Percentiles rank a stretch among this genome's conserved stretches.
phyloP scores from a whole-genome alignment of 2,329 filamentous ascomycete genomes.

The Hansfordia pulvinata region DNA sequence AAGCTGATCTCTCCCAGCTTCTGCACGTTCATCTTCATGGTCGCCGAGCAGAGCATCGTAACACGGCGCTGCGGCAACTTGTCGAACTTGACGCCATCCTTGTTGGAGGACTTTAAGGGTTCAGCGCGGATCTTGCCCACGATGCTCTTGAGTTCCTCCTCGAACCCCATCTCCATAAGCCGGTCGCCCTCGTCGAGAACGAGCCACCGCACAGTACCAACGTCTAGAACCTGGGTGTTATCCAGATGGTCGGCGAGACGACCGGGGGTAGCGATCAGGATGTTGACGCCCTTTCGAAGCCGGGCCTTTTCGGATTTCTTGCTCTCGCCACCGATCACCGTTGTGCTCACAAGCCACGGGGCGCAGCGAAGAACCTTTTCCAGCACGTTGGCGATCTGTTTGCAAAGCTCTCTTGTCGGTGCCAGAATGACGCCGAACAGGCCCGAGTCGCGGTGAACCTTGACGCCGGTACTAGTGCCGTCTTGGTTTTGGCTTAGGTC shows the following conservation, averaged over 20 bases:
- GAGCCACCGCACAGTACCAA: constrained; percentile 84
- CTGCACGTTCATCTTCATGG: constrained; percentile 96
- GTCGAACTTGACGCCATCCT: constrained; percentile 42
- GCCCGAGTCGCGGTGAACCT: constrained; percentile 72
- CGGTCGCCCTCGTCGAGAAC: constrained; percentile 93
- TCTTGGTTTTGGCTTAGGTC: constrained; percentile 49
- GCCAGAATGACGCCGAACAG: constrained; percentile 90
- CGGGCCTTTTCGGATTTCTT: constrained; percentile 82
- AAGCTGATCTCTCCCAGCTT: constrained; percentile 88
- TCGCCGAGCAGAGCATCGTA: constrained; percentile 89
- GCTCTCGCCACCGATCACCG: constrained; percentile 57
- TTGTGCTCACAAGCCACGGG: constrained; percentile 88
- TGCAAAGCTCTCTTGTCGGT: constrained; percentile 85
- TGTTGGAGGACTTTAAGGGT: constrained; percentile 41
- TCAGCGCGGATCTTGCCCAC: constrained; percentile 64
- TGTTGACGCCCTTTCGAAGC: constrained; percentile 86
- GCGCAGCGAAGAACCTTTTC: constrained; percentile 78
- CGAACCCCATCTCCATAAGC: constrained; percentile 97
- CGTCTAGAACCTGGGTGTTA: constrained; percentile 78
- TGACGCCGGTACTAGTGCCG: constrained; percentile 25
- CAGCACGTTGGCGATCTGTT: constrained; percentile 80
- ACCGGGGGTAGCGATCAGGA: constrained; percentile 87
- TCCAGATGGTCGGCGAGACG: constrained; percentile 83
- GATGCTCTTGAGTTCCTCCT: constrained; percentile 82
- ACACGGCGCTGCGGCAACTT: constrained; percentile 63